A percentile compares a stretch with the other conserved stretches of the same genome.
Evolutionary conservation across 2,329 filamentous ascomycete species (phyloP).

Genomic region (Hymenoscyphus infarciens): DNA sequence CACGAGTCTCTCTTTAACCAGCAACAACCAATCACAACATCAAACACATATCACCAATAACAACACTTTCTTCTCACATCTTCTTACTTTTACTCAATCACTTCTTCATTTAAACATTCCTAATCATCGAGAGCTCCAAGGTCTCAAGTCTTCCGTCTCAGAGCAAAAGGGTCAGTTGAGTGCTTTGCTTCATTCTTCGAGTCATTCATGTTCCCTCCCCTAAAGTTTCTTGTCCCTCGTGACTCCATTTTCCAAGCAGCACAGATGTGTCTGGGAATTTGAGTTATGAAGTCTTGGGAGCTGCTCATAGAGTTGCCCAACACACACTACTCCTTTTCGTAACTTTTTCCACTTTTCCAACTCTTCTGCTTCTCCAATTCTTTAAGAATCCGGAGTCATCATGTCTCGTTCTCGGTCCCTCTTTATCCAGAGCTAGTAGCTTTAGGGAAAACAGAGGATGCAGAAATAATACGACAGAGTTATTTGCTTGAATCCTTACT

Average conservation of each 20-base stretch:
- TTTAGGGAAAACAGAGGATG: neutral
- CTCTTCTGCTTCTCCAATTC: neutral
- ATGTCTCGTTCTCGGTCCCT: neutral
- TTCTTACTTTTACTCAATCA: neutral
- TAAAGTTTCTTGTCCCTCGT: neutral
- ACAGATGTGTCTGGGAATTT: neutral
- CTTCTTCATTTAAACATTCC: neutral
- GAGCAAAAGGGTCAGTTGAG: neutral
- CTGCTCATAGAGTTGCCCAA: neutral
- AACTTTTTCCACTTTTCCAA: neutral
- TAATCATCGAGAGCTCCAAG: neutral
- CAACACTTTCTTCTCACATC: neutral
- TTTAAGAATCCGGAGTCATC: neutral
- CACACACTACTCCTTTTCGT: neutral
- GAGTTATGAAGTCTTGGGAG: neutral
- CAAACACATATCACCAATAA: neutral
- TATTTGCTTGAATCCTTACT: neutral
- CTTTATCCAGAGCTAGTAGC: neutral
- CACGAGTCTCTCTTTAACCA: neutral
- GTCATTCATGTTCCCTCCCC: neutral
- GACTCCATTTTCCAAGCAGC: neutral
- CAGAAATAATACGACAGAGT: neutral
- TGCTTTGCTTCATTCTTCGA: neutral
- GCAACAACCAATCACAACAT: neutral
- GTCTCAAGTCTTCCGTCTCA: neutral